A percentile compares a stretch with the other conserved stretches of the same genome.
phyloP scores from a whole-genome alignment of 2,329 filamentous ascomycete species.

The Bipolaris sorokiniana region DNA sequence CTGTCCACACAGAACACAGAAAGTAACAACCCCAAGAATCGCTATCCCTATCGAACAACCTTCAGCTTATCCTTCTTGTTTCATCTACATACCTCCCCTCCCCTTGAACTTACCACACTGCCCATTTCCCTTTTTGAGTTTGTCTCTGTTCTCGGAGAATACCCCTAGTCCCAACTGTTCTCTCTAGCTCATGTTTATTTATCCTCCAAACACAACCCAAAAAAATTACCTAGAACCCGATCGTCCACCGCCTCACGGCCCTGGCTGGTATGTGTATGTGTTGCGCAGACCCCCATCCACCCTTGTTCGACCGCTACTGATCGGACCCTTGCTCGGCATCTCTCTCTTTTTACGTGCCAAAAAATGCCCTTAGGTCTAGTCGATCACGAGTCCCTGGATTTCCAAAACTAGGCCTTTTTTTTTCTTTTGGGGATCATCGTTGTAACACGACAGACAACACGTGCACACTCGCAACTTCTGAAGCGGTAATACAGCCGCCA shows the following conservation, averaged over 20 bases:
- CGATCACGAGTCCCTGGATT: conserved; percentile 1
- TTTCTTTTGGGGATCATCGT: too few species aligned
- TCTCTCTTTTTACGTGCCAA: not conserved
- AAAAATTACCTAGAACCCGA: not conserved
- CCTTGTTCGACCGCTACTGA: too few species aligned
- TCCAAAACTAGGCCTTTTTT: too few species aligned
- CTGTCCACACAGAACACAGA: not conserved
- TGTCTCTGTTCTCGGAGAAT: not conserved
- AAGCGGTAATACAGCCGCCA: too few species aligned
- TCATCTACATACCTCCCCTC: too few species aligned
- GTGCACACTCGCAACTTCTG: too few species aligned
- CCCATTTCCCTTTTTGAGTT: not conserved
- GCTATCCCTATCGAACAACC: too few species aligned
- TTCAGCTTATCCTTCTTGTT: too few species aligned
- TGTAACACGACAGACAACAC: too few species aligned
- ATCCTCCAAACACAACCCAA: not conserved
- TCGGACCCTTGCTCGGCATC: conserved; percentile 5
- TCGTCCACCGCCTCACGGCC: not conserved
- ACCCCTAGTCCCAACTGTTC: not conserved
- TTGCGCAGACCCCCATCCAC: too few species aligned
- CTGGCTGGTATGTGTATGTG: too few species aligned
- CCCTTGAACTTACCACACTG: not conserved
- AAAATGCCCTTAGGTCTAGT: not conserved
- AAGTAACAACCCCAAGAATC: not conserved
- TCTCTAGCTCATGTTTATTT: too few species aligned